Evolutionary conservation across 192 early-diverging fungal genomes (phyloP).

Genomic region (Gryganskiella cystojenkinii): DNA sequence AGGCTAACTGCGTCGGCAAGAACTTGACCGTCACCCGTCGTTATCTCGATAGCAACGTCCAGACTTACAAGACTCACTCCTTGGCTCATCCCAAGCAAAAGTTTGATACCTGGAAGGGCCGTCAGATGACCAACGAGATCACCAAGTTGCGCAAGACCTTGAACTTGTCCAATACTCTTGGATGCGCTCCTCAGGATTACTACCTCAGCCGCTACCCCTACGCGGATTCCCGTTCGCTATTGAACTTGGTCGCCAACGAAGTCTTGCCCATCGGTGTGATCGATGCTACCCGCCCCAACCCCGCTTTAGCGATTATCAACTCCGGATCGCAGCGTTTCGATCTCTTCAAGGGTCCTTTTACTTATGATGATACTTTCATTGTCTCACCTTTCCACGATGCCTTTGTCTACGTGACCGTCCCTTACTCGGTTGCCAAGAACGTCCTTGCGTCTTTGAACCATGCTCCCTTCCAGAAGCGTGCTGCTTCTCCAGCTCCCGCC

Average conservation of each 20-base stretch:
- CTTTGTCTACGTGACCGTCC: conserved; percentile 52
- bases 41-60: conserved; percentile 63
- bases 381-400: conserved; percentile 57
- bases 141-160: conserved; percentile 32
- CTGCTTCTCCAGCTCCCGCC: conserved; percentile 9
- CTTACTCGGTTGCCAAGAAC: conserved; percentile 46
- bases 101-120: conserved; percentile 53
- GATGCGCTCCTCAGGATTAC: conserved; percentile 65
- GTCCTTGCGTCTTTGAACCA: conserved; percentile 51
- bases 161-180: conserved; percentile 47
- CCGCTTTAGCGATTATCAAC: conserved; percentile 55
- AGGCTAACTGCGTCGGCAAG: conserved; percentile 40
- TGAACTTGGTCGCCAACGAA: conserved; percentile 50
- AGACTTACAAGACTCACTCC: conserved; percentile 64
- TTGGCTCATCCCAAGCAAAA: conserved; percentile 36
- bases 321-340: conserved; percentile 58
- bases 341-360: conserved; percentile 60
- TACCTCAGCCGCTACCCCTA: conserved; percentile 53
- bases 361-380: conserved; percentile 56
- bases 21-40: conserved; percentile 58
- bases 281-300: conserved; percentile 50
- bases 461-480: conserved; percentile 42
- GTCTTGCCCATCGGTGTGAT: conserved; percentile 45
- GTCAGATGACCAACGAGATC: conserved; percentile 53
- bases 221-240: conserved; percentile 45